These are phyloP conservation scores for Melaleuca alternifolia DNA, from an alignment of 345 rosid species.

Conservation along the genomic window DNA sequence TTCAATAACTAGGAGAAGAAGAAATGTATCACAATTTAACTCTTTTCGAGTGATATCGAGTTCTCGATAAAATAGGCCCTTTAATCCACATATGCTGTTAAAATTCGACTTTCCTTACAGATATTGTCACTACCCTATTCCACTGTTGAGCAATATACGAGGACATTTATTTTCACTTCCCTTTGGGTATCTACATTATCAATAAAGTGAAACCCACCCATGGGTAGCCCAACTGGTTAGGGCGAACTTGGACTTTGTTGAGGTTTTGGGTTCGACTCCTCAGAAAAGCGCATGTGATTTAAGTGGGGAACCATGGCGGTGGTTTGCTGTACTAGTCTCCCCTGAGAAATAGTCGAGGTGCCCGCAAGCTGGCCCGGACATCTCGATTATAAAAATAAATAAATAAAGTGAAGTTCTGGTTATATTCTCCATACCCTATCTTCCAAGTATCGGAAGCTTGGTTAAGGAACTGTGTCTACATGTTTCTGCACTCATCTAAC, in stretches of 20 bases:
- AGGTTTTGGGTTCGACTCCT: no score
- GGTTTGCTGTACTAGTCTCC: no score
- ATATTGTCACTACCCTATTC: not conserved
- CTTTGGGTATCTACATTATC: not conserved
- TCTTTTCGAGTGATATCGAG: not conserved
- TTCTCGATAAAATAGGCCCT: not conserved
- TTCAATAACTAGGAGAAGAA: not conserved
- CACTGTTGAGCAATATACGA: not conserved
- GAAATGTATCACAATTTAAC: not conserved
- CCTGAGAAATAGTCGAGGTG: no score
- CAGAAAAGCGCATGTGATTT: no score
- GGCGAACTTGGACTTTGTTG: no score
- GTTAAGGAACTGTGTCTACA: no score
- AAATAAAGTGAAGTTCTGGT: no score
- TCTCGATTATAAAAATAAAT: no score
- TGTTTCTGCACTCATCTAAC: not conserved
- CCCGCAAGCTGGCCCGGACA: no score
- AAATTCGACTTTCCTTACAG: not conserved
- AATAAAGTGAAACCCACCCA: not conserved
- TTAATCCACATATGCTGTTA: not conserved
- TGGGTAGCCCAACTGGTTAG: no score
- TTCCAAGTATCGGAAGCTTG: not conserved
- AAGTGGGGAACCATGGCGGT: no score
- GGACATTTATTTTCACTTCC: not conserved
- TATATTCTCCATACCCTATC: not conserved